Evolutionary conservation across 208 protist genomes (phyloP), one percentile per base, ranked within the genome.

Genomic region (Trypanosoma avium): DNA sequence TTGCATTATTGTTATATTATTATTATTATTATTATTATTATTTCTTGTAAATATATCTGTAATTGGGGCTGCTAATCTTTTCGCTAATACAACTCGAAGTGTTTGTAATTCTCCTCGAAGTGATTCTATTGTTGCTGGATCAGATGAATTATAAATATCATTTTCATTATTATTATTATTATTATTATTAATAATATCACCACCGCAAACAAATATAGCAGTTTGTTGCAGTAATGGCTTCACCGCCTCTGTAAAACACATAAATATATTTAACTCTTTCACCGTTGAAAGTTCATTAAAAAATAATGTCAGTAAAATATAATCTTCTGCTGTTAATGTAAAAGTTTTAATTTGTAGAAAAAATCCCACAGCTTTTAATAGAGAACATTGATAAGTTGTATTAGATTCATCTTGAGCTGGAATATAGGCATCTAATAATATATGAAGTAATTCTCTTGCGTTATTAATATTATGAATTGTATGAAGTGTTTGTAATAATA

Each of bases 271-370:
- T 0, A 27, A n/a, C 10, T 84, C 61, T 1, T 68, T 67, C 0
- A 79, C 73, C 7, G 80, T 87, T 19, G 75, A 78, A 3, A 85
- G 64, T 30, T 90, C 84, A 61, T 81, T 80, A 32, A 90, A 68
- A 45, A 90, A 86, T 63, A 90, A 73, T n/a, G 72, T 59, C 5
- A 87, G 38, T 21, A 85, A 65, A 50, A 87, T 70, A 36, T 74
- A 72, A 54, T 84, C 84, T 10, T 86, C 84, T 4, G 63, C 17
- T 0, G 47, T 67, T 1, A 88, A n/a, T n/a, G n/a, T n/a, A n/a
- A n/a, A n/a, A n/a, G n/a, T n/a, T n/a, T n/a, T n/a, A n/a, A n/a
- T n/a, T 32, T 52, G 54, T 6, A 61, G 22, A 15, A 77, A 30
- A 27, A 6, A 56, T 12, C 54, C 76, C 19, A 87, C 64, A 21